Evolutionary conservation across 2,329 filamentous ascomycete genomes (phyloP), one percentile per base, ranked within the genome.

Genomic region (Ophiostoma populinum): DNA sequence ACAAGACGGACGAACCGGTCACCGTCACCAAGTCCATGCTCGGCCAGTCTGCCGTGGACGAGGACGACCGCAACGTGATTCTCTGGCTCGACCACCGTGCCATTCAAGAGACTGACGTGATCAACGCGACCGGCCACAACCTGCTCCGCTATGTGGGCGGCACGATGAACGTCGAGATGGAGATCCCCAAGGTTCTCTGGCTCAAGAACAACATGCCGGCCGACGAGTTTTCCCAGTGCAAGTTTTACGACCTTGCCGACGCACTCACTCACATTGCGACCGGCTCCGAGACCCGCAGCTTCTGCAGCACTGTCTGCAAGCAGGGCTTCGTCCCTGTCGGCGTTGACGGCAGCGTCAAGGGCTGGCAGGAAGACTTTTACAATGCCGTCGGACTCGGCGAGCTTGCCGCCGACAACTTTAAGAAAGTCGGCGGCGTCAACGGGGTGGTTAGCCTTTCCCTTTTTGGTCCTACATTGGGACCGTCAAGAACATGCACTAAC

Each of bases 121-220:
- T 98, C 61, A 98, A 98, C 55, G 73, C 74, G 36, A 95, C 90
- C 3, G 68, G 76, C 35, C 90, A 98, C 63, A 90, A 92, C 55
- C 65, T 98, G 36, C 71, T 98, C 40, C 80, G 85, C 50, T 98
- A 98, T 52, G 90, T 98, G 13, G 90, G 90, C 46, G 90, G 90
- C 43, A 87, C 80, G 54, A 98, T 98, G 90, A 93, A 83, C 53
- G 87, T 94, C 45, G 90, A 98, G 63, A 98, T 98, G 90, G 90
- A 98, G 56, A 92, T 98, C 37, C 90, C 90, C 43, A 98, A 98
- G 61, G 82, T 94, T 1, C 66, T 95, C 39, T 98, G 90, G 90
- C 67, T 98, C 51, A 95, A 95, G 68, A 93, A 93, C 57, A 72
- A 95, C 59, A 95, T 98, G 90, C 80, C 90, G 3, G 67, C 79